Percentiles rank a stretch among this genome's conserved stretches.
Conservation (phyloP, 768 basidiomycete genomes). For the Lactifluus rugatus region DNA sequence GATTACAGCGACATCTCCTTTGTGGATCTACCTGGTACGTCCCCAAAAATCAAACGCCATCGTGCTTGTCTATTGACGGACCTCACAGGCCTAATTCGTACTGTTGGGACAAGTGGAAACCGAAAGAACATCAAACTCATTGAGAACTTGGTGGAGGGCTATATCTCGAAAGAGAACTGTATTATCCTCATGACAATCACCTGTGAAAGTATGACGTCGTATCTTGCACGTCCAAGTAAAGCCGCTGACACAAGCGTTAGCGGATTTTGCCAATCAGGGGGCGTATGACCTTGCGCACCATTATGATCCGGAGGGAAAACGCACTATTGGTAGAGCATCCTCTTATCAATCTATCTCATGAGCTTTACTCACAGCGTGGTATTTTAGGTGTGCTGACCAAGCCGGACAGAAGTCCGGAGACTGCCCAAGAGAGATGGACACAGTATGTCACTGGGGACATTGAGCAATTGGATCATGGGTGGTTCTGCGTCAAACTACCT, state of each 20-base stretch:
- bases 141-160: slow-evolving; percentile 15
- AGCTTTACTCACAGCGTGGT: not conserved
- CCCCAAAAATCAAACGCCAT: not conserved
- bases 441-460: not conserved
- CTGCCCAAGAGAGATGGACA: slow-evolving; percentile 21
- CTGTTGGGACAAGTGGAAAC: slow-evolving; percentile 20
- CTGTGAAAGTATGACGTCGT: slow-evolving; percentile 22
- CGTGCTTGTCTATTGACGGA: not conserved
- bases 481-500: slow-evolving; percentile 14
- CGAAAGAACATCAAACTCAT: slow-evolving; percentile 20
- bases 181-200: slow-evolving; percentile 24
- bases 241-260: slow-evolving; percentile 11
- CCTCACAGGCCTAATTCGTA: slow-evolving; percentile 21
- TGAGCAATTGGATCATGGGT: slow-evolving; percentile 2
- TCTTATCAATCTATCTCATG: not conserved
- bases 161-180: slow-evolving; percentile 20
- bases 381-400: slow-evolving; percentile 27
- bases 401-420: slow-evolving; percentile 23
- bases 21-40: slow-evolving; percentile 24
- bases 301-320: slow-evolving; percentile 19
- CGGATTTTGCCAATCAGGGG: slow-evolving; percentile 27
- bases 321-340: slow-evolving; percentile 22
- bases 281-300: slow-evolving; percentile 23
- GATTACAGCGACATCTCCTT: slow-evolving; percentile 26
- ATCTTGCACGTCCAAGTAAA: not conserved